Evolutionary conservation across 306 rosid species (phyloP).

Genomic region (Lagenaria siceraria): DNA sequence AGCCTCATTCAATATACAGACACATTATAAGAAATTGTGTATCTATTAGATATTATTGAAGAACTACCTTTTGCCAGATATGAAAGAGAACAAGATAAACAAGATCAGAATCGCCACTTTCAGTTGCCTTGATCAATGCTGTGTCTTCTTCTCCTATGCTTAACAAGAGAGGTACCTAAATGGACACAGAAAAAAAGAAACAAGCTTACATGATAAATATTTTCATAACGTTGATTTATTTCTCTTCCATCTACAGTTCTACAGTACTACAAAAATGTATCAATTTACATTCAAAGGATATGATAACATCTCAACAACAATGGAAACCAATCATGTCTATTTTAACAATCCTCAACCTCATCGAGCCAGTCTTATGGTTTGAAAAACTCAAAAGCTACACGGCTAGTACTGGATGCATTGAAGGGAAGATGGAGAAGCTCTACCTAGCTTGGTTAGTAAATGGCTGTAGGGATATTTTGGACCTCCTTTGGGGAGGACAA

Average conservation of each 20-base stretch:
- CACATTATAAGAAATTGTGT: background rate
- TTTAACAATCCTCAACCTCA: background rate
- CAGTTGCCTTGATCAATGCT: constrained; percentile 80
- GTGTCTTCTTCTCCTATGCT: constrained; percentile 97
- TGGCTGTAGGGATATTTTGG: too few relatives aligned
- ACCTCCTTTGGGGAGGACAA: too few relatives aligned
- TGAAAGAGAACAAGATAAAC: constrained; percentile 92
- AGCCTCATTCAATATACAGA: background rate
- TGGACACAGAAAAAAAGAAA: background rate
- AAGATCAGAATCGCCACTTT: constrained; percentile 95
- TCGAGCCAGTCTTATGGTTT: background rate
- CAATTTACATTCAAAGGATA: background rate
- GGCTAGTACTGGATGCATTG: background rate
- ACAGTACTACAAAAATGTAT: background rate
- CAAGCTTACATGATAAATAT: background rate
- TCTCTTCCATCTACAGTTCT: background rate
- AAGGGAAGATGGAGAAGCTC: background rate
- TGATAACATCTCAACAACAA: background rate
- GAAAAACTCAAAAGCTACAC: background rate
- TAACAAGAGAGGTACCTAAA: constrained; percentile 90
- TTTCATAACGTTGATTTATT: background rate
- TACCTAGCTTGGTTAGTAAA: background rate
- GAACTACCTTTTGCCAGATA: constrained; percentile 81
- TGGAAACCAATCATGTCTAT: background rate
- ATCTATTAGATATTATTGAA: constrained; percentile 9